Evolutionary conservation across 2,329 filamentous ascomycete genomes (phyloP).

Genomic region (Allantophomopsis lycopodina): DNA sequence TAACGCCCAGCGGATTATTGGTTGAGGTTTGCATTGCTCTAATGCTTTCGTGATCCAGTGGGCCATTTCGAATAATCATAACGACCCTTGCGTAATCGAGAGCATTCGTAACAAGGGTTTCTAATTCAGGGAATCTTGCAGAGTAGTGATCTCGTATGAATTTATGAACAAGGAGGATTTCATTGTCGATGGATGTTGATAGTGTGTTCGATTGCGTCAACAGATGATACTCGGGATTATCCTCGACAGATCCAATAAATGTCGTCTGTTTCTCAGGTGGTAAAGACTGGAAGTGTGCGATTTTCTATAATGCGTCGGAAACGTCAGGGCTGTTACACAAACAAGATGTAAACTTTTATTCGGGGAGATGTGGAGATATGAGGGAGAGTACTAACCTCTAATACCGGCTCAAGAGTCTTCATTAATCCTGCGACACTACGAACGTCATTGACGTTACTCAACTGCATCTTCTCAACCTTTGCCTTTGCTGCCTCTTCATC

Average conservation of each 20-base stretch:
- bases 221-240: constrained; percentile 83
- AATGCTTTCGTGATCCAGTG: constrained; percentile 69
- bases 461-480: constrained; percentile 71
- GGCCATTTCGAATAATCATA: constrained; percentile 82
- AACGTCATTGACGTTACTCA: constrained; percentile 62
- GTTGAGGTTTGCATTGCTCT: constrained; percentile 63
- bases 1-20: constrained; percentile 63
- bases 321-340: constrained; percentile 55
- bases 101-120: constrained; percentile 78
- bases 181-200: constrained; percentile 84
- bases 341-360: constrained; percentile 47
- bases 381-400: constrained; percentile 53
- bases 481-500: constrained; percentile 60
- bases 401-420: constrained; percentile 65
- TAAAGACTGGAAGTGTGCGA: constrained; percentile 60
- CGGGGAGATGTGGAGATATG: constrained; percentile 17
- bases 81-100: constrained; percentile 94
- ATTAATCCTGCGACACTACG: constrained; percentile 68
- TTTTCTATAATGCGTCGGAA: constrained; percentile 53
- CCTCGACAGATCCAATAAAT: constrained; percentile 72
- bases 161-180: constrained; percentile 89
- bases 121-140: constrained; percentile 81
- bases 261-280: constrained; percentile 48
- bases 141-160: constrained; percentile 95
- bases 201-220: constrained; percentile 79